These are phyloP conservation scores for Flaveria floridana DNA, from an alignment of 140 eudicot species.

Conservation along the genomic window DNA sequence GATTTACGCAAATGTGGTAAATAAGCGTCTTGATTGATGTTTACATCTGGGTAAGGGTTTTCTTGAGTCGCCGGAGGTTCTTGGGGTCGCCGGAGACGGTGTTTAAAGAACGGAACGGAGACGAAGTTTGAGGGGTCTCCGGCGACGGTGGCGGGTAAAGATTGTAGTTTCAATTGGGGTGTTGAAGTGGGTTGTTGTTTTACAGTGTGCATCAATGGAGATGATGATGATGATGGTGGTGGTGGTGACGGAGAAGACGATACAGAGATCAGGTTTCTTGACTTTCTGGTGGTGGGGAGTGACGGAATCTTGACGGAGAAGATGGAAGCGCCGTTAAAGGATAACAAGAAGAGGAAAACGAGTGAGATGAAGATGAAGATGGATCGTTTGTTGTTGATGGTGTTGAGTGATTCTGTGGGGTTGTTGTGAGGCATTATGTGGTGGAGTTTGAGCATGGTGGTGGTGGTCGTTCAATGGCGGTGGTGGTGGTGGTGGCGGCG, in stretches of 20 bases:
- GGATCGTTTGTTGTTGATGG: slow-evolving; percentile 36
- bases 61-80: background rate
- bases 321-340: slow-evolving; percentile 48
- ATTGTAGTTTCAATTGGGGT: slow-evolving; percentile 22
- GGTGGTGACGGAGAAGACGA: background rate
- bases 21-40: slow-evolving; percentile 25
- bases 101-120: background rate
- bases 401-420: slow-evolving; percentile 10
- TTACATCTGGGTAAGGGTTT: slow-evolving; percentile 31
- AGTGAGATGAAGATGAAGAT: slow-evolving; percentile 46
- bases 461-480: background rate
- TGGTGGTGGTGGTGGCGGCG: background rate
- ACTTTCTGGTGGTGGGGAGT: slow-evolving; percentile 2
- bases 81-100: background rate
- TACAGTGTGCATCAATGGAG: slow-evolving; percentile 12
- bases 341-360: slow-evolving; percentile 43
- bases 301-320: slow-evolving; percentile 45
- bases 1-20: slow-evolving; percentile 41
- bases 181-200: slow-evolving; percentile 14
- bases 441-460: background rate
- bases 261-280: slow-evolving; percentile 31
- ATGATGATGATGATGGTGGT: background rate
- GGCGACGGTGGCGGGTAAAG: slow-evolving; percentile 20
- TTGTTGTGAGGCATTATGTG: background rate
- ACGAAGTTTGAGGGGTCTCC: slow-evolving; percentile 40